Conservation (phyloP, 2,329 filamentous ascomycete species). For the Pyrenochaeta sp. region DNA sequence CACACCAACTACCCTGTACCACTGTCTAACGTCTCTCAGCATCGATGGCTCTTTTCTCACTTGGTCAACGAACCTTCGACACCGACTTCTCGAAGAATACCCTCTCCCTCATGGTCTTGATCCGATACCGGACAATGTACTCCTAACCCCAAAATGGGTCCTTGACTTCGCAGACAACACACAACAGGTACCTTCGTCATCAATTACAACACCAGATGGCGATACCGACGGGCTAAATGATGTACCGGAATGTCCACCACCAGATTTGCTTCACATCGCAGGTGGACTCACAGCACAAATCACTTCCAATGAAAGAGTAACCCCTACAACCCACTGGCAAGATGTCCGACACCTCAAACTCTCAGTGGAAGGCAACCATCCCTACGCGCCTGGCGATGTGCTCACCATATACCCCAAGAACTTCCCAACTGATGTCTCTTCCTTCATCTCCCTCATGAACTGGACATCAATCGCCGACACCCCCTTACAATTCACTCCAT, state of each 20-base stretch:
- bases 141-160: constrained; percentile 78
- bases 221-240: too few species aligned
- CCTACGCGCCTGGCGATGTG: constrained; percentile 77
- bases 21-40: constrained; percentile 53
- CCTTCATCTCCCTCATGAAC: constrained; percentile 77
- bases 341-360: constrained; percentile 86
- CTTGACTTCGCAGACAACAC: constrained; percentile 52
- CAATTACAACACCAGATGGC: constrained; percentile 4
- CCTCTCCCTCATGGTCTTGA: constrained; percentile 72
- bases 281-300: constrained; percentile 66
- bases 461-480: constrained; percentile 78
- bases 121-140: constrained; percentile 76
- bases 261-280: constrained; percentile 65
- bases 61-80: constrained; percentile 75
- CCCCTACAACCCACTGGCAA: constrained; percentile 83
- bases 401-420: constrained; percentile 88
- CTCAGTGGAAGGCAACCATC: constrained; percentile 51
- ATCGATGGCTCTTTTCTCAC: constrained; percentile 82
- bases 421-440: constrained; percentile 79
- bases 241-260: constrained; percentile 43
- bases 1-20: neutral
- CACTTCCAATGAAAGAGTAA: constrained; percentile 73
- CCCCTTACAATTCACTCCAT: constrained; percentile 63
- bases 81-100: constrained; percentile 69
- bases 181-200: constrained; percentile 6